Conservation (phyloP, 2,329 filamentous ascomycete species). For the Diaporthe humulicola region DNA sequence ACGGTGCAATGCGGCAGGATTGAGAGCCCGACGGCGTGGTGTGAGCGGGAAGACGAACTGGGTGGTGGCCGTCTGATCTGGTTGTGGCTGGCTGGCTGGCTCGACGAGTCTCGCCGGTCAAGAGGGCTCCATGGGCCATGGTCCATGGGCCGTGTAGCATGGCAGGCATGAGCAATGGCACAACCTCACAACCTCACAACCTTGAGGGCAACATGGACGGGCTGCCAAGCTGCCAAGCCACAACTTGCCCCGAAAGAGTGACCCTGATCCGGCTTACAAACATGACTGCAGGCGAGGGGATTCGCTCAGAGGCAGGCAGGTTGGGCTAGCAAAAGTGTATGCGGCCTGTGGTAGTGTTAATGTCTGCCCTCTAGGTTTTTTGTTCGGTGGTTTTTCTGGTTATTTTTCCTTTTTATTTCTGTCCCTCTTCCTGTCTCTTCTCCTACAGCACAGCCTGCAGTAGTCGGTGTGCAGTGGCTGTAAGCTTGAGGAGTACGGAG, state of each 20-base stretch:
- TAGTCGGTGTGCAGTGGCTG: neutral
- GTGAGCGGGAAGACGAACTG: constrained; percentile 30
- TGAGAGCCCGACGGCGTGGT: constrained; percentile 21
- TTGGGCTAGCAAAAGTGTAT: neutral
- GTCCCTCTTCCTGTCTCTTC: neutral
- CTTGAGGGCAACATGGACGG: constrained; percentile 2
- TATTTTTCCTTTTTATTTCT: neutral
- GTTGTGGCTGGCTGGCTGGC: constrained; percentile 3
- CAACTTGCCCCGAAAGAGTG: constrained; percentile 9
- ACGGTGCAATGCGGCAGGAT: constrained; percentile 20
- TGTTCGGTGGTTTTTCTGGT: neutral
- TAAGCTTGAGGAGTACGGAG: neutral
- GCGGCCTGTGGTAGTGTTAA: neutral
- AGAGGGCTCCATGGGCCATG: no score
- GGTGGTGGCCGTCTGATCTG: neutral
- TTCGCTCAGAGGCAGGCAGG: neutral
- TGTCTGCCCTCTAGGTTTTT: neutral
- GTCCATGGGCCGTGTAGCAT: no score
- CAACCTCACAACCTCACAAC: neutral
- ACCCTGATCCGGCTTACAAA: constrained; percentile 19
- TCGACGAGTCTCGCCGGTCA: neutral
- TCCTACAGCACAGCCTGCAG: neutral
- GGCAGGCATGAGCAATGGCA: neutral
- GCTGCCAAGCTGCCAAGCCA: constrained; percentile 20
- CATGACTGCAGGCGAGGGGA: neutral